Evolutionary conservation across 805 yeast genomes (phyloP).

Genomic region (Yarrowia sp.): DNA sequence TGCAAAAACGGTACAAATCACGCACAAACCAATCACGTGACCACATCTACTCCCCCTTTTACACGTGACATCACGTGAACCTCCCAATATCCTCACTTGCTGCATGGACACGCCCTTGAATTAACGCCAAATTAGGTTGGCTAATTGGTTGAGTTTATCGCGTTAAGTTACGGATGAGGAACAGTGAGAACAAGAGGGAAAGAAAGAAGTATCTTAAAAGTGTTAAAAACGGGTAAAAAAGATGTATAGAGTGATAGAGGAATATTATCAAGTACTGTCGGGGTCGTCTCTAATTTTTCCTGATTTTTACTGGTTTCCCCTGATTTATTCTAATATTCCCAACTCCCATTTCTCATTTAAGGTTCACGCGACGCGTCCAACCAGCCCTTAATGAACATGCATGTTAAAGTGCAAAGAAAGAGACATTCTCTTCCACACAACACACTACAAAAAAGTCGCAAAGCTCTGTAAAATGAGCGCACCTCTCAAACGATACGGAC

Average conservation of each 20-base stretch:
- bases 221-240: no score
- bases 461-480: neutral
- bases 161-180: no score
- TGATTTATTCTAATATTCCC: no score
- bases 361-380: conserved; percentile 9
- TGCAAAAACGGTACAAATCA: no score
- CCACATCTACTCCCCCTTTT: no score
- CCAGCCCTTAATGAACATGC: conserved; percentile 12
- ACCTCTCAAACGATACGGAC: neutral
- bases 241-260: no score
- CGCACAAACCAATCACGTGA: no score
- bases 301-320: no score
- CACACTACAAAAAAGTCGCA: neutral
- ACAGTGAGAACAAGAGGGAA: no score
- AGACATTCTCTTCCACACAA: neutral
- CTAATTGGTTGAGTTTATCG: neutral
- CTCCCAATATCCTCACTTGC: neutral
- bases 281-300: neutral
- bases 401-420: neutral
- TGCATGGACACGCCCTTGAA: neutral
- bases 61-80: neutral
- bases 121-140: neutral
- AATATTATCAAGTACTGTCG: no score
- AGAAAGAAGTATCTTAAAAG: no score
- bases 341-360: neutral